Evolutionary conservation across 306 rosid genomes (phyloP), one percentile per base, ranked within the genome.

Genomic region (Malus asiatica): DNA sequence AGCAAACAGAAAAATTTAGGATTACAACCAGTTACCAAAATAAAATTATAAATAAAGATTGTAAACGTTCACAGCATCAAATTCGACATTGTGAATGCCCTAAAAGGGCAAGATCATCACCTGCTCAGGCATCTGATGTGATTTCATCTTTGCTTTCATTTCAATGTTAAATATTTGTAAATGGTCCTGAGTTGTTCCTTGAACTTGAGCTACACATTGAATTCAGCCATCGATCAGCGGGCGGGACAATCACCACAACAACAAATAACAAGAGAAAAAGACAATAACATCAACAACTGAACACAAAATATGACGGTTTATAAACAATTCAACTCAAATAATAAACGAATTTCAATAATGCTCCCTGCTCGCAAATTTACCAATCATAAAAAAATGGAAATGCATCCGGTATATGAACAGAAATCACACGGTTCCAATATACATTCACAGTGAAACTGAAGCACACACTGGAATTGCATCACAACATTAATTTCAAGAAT

Each of bases 91-190:
- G 55, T 60, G 6, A 67, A 61, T 48, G 27, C n/a, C 80, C 61
- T n/a, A 69, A 12, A 76, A 46, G 71, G 19, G 19, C 13, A 74
- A 78, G 71, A 76, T 64, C 20, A 29, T 33, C 82, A 87, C 97
- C 94, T 91, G 97, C 76, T 89, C 91, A 19, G 82, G 86, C 97
- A 91, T 91, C 81, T 91, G 97, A 89, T 91, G 76, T 15, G 97
- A 86, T 82, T 91, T 88, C 48, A 89, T 85, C 90, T 89, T 91
- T 3, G 86, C 74, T 79, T 91, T 91, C 65, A 84, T 30, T 71
- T 91, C 97, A 77, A 91, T 89, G 61, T 91, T 91, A 61, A 91
- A 89, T 52, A 91, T 87, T 81, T 91, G 97, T 73, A 91, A 86
- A 83, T 91, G 97, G 82, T 91, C 97, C 89, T 91, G 94, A 67